Evolutionary conservation across 106 monocot genomes (phyloP).

Genomic region (Platanthera guangdongensis): DNA sequence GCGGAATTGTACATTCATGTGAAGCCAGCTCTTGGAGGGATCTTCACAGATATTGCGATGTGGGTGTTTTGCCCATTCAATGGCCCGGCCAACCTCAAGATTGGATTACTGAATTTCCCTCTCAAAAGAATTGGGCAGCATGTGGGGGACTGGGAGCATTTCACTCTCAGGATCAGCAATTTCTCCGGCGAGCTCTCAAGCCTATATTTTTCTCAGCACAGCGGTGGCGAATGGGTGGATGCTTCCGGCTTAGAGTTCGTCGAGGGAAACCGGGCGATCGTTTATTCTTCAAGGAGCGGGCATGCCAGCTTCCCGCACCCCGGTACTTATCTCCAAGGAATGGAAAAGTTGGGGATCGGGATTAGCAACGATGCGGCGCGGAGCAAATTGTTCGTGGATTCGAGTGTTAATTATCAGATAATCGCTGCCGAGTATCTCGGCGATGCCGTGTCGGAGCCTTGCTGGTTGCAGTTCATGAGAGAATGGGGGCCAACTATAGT

Average conservation of each 20-base stretch:
- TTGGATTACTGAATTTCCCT: conserved; percentile 47
- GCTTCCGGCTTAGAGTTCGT: conserved; percentile 66
- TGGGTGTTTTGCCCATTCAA: conserved; percentile 99
- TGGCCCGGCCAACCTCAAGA: conserved; percentile 76
- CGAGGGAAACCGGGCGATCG: conserved; percentile 53
- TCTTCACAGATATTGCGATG: conserved; percentile 85
- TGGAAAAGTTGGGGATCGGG: conserved; percentile 70
- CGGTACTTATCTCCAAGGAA: conserved; percentile 75
- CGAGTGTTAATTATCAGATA: conserved; percentile 56
- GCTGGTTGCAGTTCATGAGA: conserved; percentile 98
- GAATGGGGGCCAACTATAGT: conserved; percentile 87
- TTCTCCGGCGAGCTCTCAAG: conserved; percentile 73
- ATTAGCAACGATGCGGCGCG: conserved; percentile 76
- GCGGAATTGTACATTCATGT: conserved; percentile 84
- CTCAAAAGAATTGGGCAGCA: conserved; percentile 67
- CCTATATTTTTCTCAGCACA: conserved; percentile 92
- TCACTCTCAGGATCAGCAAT: conserved; percentile 87
- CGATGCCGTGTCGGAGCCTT: conserved; percentile 54
- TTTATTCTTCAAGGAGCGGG: conserved; percentile 83
- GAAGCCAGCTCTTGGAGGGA: conserved; percentile 86
- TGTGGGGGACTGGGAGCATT: conserved; percentile 98
- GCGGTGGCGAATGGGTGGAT: conserved; percentile 88
- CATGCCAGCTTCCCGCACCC: conserved; percentile 82
- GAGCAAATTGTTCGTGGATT: conserved; percentile 66
- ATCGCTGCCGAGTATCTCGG: conserved; percentile 84